phyloP scores from a whole-genome alignment of 2,329 filamentous ascomycete genomes.

The Ilyonectria sp. region DNA sequence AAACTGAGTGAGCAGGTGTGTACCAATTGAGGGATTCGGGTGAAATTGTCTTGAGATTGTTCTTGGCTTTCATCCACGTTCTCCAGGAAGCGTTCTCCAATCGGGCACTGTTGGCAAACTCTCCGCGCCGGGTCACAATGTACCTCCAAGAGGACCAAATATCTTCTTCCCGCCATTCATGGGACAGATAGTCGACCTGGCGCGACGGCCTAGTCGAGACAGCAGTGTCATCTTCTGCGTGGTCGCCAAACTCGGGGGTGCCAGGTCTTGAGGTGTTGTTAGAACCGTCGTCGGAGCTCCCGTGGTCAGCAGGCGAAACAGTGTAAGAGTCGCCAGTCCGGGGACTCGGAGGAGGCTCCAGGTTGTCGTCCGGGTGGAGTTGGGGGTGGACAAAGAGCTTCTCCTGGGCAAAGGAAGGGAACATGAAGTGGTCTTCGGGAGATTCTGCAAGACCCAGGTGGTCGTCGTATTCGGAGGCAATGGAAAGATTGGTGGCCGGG shows the following conservation, averaged over 20 bases:
- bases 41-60: constrained; percentile 87
- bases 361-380: constrained; percentile 54
- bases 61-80: constrained; percentile 95
- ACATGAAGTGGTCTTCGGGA: constrained; percentile 63
- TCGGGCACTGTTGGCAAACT: constrained; percentile 85
- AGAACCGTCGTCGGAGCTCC: constrained; percentile 59
- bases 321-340: constrained; percentile 65
- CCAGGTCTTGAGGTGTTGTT: constrained; percentile 68
- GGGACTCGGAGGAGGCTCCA: constrained; percentile 67
- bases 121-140: constrained; percentile 83
- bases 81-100: constrained; percentile 98
- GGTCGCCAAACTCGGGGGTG: constrained; percentile 69
- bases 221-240: constrained; percentile 85
- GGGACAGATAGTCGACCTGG: constrained; percentile 95
- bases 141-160: constrained; percentile 98
- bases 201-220: constrained; percentile 82
- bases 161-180: constrained; percentile 95
- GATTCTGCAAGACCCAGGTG: constrained; percentile 59
- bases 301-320: constrained; percentile 68
- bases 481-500: constrained; percentile 74
- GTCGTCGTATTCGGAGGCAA: constrained; percentile 71
- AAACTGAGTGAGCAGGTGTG: constrained; percentile 17
- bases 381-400: constrained; percentile 59
- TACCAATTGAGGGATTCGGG: constrained; percentile 96
- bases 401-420: constrained; percentile 63